phyloP scores from a whole-genome alignment of 108 stramenopile species.

The Skeletonema grethae region DNA sequence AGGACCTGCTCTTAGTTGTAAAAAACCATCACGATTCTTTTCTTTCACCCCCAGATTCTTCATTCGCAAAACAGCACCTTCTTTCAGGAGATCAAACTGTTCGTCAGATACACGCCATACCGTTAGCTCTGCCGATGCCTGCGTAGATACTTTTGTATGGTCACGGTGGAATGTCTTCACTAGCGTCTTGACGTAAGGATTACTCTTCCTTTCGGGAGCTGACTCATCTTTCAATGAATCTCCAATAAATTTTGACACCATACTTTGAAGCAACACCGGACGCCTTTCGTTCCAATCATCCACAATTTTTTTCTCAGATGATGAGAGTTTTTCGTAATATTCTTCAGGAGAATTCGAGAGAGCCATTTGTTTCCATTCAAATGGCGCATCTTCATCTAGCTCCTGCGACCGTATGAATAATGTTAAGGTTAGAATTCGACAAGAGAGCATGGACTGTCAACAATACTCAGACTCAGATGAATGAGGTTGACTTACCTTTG shows the following conservation, averaged over 20 bases:
- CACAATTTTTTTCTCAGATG: conserved; percentile 46
- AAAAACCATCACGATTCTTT: conserved; percentile 35
- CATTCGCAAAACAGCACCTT: conserved; percentile 59
- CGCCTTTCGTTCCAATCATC: conserved; percentile 69
- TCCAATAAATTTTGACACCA: conserved; percentile 57
- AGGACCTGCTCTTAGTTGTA: conserved; percentile 61
- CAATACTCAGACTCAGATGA: conserved; percentile 1
- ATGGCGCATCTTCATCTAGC: conserved; percentile 71
- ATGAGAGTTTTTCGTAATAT: conserved; percentile 44
- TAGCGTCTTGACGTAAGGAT: conserved; percentile 58
- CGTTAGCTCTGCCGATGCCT: conserved; percentile 52
- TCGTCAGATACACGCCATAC: conserved; percentile 80
- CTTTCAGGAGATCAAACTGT: conserved; percentile 59
- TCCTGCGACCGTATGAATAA: conserved; percentile 43
- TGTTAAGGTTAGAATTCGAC: not conserved
- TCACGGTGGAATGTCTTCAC: conserved; percentile 37
- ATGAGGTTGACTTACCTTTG: conserved; percentile 43
- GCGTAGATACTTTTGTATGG: conserved; percentile 1
- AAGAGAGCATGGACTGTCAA: conserved; percentile 10
- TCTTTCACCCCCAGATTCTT: conserved; percentile 61
- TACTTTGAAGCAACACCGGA: conserved; percentile 44
- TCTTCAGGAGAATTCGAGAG: conserved; percentile 54
- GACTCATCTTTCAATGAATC: conserved; percentile 59
- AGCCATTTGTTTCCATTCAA: conserved; percentile 60
- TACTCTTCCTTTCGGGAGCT: conserved; percentile 49